Evolutionary conservation across 345 rosid species (phyloP).

Genomic region (Atalantia buxifolia): DNA sequence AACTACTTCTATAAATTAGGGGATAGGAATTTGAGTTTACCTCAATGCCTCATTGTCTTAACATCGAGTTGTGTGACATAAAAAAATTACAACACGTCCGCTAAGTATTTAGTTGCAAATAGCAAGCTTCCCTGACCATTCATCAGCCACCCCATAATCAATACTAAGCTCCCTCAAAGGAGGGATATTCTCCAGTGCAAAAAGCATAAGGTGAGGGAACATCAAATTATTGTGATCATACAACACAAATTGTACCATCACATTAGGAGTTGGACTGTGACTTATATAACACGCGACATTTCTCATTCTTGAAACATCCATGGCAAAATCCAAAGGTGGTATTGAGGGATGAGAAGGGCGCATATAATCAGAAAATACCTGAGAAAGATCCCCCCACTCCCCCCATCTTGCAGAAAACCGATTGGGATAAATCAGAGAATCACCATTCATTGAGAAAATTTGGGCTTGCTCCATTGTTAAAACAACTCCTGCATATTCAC

Average conservation of each 20-base stretch:
- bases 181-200: constrained; percentile 83
- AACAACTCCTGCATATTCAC: constrained; percentile 86
- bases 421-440: constrained; percentile 65
- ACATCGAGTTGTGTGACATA: constrained; percentile 19
- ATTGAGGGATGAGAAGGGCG: constrained; percentile 57
- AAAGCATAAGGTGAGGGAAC: constrained; percentile 94
- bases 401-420: constrained; percentile 68
- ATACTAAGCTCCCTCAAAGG: constrained; percentile 91
- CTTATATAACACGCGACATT: constrained; percentile 93
- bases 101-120: constrained; percentile 52
- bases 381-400: constrained; percentile 90
- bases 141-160: constrained; percentile 89
- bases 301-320: constrained; percentile 96
- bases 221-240: constrained; percentile 82
- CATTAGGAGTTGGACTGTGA: constrained; percentile 81
- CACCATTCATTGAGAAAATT: constrained; percentile 80
- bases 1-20: not conserved
- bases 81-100: constrained; percentile 18
- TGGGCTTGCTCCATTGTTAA: constrained; percentile 87
- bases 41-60: constrained; percentile 29
- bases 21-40: constrained; percentile 18
- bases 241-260: constrained; percentile 75
- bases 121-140: constrained; percentile 71
- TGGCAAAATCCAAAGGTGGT: constrained; percentile 86
- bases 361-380: constrained; percentile 49